These are phyloP conservation scores for Fusarium buharicum DNA, from an alignment of 2,329 filamentous ascomycete genomes.

Conservation along the genomic window DNA sequence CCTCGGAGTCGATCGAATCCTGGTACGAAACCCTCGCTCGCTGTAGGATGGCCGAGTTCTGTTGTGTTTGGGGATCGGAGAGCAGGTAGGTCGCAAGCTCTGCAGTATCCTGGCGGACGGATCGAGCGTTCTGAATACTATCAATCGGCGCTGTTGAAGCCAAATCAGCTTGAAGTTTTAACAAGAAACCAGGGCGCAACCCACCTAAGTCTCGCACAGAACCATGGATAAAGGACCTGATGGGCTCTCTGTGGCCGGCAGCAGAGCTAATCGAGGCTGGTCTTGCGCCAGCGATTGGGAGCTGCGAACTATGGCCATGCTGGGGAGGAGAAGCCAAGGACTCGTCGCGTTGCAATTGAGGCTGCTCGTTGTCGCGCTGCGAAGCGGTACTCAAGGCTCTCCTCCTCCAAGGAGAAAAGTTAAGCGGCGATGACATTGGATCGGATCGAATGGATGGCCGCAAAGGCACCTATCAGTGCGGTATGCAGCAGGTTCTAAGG, in stretches of 20 bases:
- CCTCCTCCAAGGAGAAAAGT: constrained; percentile 62
- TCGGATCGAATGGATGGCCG: constrained; percentile 8
- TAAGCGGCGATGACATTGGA: constrained; percentile 59
- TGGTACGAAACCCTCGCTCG: constrained; percentile 47
- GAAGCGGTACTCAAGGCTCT: constrained; percentile 54
- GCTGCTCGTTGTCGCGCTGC: constrained; percentile 43
- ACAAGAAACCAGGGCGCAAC: constrained; percentile 28
- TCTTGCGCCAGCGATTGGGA: constrained; percentile 44
- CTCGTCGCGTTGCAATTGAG: constrained; percentile 44
- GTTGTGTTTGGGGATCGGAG: constrained; percentile 65
- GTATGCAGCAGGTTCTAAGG: constrained; percentile 30
- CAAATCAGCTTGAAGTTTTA: constrained; percentile 6
- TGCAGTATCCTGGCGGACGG: constrained; percentile 86
- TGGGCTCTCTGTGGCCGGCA: constrained; percentile 68
- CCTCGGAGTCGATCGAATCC: constrained; percentile 43
- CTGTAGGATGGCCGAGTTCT: constrained; percentile 60
- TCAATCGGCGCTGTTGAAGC: constrained; percentile 64
- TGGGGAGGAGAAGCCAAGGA: constrained; percentile 38
- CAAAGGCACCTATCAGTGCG: constrained; percentile 32
- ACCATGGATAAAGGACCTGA: constrained; percentile 76
- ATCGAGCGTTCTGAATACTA: constrained; percentile 77
- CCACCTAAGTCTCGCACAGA: constrained; percentile 70
- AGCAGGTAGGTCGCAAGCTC: constrained; percentile 87
- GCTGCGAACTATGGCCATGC: constrained; percentile 23
- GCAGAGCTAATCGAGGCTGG: constrained; percentile 54